These are phyloP conservation scores for Russula brevipes DNA, from an alignment of 768 basidiomycete genomes.

Conservation along the genomic window DNA sequence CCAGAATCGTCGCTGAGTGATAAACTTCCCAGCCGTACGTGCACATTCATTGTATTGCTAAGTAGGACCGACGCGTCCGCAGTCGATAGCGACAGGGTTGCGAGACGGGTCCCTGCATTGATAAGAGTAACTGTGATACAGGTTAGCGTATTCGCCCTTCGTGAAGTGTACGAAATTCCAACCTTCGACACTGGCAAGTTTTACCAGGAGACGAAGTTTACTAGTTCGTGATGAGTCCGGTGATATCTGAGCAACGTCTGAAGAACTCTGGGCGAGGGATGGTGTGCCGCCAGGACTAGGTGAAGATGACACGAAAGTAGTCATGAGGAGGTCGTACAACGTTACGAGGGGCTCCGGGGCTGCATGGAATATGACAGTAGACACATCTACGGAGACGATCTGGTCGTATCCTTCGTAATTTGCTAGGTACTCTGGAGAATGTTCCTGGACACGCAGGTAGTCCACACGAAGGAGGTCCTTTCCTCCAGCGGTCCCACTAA, in stretches of 20 bases:
- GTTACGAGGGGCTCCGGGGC: slow-evolving; percentile 88
- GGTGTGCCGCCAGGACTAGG: slow-evolving; percentile 15
- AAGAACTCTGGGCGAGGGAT: neutral
- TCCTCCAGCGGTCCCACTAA: slow-evolving; percentile 39
- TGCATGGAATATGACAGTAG: slow-evolving; percentile 84
- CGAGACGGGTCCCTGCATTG: slow-evolving; percentile 63
- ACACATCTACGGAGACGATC: slow-evolving; percentile 77
- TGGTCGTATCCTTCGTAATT: slow-evolving; percentile 84
- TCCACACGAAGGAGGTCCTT: slow-evolving; percentile 71
- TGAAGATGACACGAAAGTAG: slow-evolving; percentile 74
- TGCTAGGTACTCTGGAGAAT: slow-evolving; percentile 79
- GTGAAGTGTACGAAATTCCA: slow-evolving; percentile 24
- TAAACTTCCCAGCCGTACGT: slow-evolving; percentile 77
- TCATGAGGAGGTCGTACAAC: slow-evolving; percentile 96
- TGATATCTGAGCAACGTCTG: neutral
- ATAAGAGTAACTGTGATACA: slow-evolving; percentile 60
- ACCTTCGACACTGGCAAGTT: slow-evolving; percentile 83
- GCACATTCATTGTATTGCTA: slow-evolving; percentile 66
- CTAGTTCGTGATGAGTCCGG: slow-evolving; percentile 17
- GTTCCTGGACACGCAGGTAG: slow-evolving; percentile 74
- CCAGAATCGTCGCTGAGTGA: slow-evolving; percentile 71
- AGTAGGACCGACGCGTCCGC: slow-evolving; percentile 80
- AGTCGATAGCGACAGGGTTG: slow-evolving; percentile 85
- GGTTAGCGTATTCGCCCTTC: slow-evolving; percentile 7
- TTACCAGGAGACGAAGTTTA: slow-evolving; percentile 77